phyloP scores from a whole-genome alignment of 2,329 filamentous ascomycete genomes.

The Passalora sequoiae region DNA sequence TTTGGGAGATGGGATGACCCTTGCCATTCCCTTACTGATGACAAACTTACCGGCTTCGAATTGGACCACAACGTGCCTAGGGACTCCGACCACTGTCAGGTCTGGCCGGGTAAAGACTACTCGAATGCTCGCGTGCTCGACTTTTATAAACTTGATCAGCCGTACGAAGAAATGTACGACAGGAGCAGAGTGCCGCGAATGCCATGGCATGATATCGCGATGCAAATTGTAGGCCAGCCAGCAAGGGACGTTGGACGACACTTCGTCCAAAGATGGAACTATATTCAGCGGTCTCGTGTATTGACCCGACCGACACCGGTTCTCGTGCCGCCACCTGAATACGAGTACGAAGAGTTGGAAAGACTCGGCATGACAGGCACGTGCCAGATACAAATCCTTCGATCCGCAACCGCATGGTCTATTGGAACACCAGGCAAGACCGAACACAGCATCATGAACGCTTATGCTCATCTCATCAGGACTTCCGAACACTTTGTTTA shows the following conservation, averaged over 20 bases:
- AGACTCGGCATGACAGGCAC: slow-evolving; percentile 84
- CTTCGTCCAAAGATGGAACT: slow-evolving; percentile 98
- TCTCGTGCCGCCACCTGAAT: slow-evolving; percentile 87
- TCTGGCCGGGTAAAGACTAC: slow-evolving; percentile 98
- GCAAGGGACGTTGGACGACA: slow-evolving; percentile 90
- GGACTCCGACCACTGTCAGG: slow-evolving; percentile 88
- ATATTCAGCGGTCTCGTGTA: slow-evolving; percentile 85
- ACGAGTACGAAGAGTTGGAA: slow-evolving; percentile 77
- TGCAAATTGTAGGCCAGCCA: slow-evolving; percentile 96
- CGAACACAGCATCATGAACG: slow-evolving; percentile 92
- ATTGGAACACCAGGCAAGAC: slow-evolving; percentile 75
- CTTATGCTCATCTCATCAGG: slow-evolving; percentile 90
- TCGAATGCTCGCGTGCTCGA: slow-evolving; percentile 94
- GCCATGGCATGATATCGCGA: slow-evolving; percentile 97
- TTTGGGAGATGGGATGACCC: slow-evolving; percentile 97
- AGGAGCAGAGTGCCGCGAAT: slow-evolving; percentile 81
- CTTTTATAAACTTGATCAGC: slow-evolving; percentile 87
- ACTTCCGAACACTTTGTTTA: slow-evolving; percentile 96
- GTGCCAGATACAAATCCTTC: slow-evolving; percentile 91
- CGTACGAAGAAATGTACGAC: slow-evolving; percentile 99
- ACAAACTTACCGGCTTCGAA: slow-evolving; percentile 94
- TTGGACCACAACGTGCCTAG: slow-evolving; percentile 64
- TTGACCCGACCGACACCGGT: slow-evolving; percentile 92
- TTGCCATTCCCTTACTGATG: slow-evolving; percentile 83
- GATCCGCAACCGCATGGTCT: slow-evolving; percentile 88